Evolutionary conservation across 2,329 filamentous ascomycete genomes (phyloP), one percentile per base, ranked within the genome.

Genomic region (Colletotrichum liaoningense): DNA sequence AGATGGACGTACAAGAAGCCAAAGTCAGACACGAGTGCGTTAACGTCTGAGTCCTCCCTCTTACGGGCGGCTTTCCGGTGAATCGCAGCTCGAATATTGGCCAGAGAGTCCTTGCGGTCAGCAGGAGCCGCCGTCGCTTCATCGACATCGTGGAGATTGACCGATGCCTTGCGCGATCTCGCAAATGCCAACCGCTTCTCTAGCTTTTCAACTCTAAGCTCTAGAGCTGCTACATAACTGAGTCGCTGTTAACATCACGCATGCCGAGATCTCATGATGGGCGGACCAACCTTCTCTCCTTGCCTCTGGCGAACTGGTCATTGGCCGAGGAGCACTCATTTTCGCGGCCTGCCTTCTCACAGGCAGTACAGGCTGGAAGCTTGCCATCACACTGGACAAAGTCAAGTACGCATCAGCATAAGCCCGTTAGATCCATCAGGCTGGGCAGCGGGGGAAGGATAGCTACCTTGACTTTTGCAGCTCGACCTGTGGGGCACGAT

Each of bases 241-340:
- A n/a, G 11, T 38, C n/a, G 4, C 55, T 69, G 16, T 38, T 22
- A 35, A 35, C 5, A 33, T 33, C 28, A 69, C 30, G 12, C 80
- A 59, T 79, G 78, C 49, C 59, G 24, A 55, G 35, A 22, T 7
- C 38, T 64, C 22, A 56, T 26, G 33, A 35, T 16, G 35, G 14
- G n/a, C 5, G 16, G 38, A 78, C 83, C 71, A 77, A 91, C 91
- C 95, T 98, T 79, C 96, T 89, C 81, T 98, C 97, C 83, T 98
- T 98, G 74, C 97, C 97, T 75, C 95, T 90, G 0, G 96, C 95
- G 83, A 98, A 98, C 81, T 98, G 95, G 80, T 98, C 96, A 79
- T 97, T 98, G 8, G 95, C 95, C 69, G 95, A 95, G 7, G 95
- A 98, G 82, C 97, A 99, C 80, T 97, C 95, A 73, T 88, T 92